Percentiles rank a stretch among this genome's conserved stretches.
phyloP scores from a whole-genome alignment of 2,329 filamentous ascomycete genomes.

The Calonectria pauciramosa region DNA sequence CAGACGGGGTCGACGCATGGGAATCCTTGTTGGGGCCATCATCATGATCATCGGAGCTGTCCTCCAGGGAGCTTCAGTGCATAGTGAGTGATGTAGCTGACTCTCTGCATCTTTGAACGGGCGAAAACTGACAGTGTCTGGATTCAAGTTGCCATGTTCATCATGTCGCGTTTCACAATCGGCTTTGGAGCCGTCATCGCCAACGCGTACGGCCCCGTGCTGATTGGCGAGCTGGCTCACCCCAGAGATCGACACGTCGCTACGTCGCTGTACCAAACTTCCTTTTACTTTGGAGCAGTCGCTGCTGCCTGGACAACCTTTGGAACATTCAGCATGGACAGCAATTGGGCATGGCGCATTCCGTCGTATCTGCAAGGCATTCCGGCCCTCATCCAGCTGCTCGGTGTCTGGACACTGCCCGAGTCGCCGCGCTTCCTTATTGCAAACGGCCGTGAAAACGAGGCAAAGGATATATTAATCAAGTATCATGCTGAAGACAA shows the following conservation, averaged over 20 bases:
- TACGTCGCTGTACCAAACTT: constrained; percentile 65
- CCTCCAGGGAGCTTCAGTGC: constrained; percentile 41
- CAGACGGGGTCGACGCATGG: constrained; percentile 44
- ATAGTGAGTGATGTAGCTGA: constrained; percentile 40
- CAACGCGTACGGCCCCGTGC: constrained; percentile 64
- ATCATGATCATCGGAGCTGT: constrained; percentile 55
- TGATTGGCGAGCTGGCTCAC: constrained; percentile 67
- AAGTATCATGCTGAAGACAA: constrained; percentile 30
- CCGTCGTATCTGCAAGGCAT: constrained; percentile 44
- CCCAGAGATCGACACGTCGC: constrained; percentile 67
- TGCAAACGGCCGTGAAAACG: constrained; percentile 49
- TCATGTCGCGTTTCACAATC: constrained; percentile 64
- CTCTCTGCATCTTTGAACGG: too few relatives aligned
- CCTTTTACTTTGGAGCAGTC: constrained; percentile 62
- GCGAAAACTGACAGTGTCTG: not conserved
- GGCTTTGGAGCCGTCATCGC: constrained; percentile 67
- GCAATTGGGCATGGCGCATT: constrained; percentile 50
- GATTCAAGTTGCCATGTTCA: constrained; percentile 62
- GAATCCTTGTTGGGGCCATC: constrained; percentile 45
- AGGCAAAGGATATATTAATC: constrained; percentile 46
- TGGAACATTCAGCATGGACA: constrained; percentile 50
- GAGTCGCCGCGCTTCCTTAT: constrained; percentile 75
- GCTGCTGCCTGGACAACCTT: constrained; percentile 58
- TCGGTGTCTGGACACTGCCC: constrained; percentile 63
- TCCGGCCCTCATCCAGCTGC: constrained; percentile 32